A percentile compares a stretch with the other conserved stretches of the same genome.
phyloP scores from a whole-genome alignment of 495 filamentous ascomycete species.

The Penicillium longicatenatum region DNA sequence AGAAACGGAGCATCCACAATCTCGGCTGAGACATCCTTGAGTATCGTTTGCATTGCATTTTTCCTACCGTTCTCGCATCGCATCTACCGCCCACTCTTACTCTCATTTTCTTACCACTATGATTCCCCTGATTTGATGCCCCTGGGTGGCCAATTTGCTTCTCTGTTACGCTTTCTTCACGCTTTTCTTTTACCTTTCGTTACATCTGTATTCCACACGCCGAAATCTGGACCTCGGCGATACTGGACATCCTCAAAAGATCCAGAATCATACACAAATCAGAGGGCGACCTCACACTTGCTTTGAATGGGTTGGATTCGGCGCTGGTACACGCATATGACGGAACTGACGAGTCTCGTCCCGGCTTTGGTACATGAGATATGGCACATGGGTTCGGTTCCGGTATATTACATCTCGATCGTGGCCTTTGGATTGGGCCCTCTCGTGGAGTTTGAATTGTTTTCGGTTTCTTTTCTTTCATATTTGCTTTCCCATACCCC shows the following conservation, averaged over 20 bases:
- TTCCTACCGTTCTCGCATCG: slow-evolving; percentile 6
- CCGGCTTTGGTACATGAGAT: slow-evolving; percentile 13
- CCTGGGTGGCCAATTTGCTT: background rate
- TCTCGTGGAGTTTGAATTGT: slow-evolving; percentile 13
- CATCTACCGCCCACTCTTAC: background rate
- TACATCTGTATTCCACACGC: slow-evolving; percentile 9
- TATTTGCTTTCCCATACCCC: slow-evolving; percentile 8
- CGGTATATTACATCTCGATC: background rate
- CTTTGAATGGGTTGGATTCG: slow-evolving; percentile 21
- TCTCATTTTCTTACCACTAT: background rate
- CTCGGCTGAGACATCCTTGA: slow-evolving; percentile 27
- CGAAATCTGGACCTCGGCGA: slow-evolving; percentile 8
- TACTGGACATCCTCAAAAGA: slow-evolving; percentile 15
- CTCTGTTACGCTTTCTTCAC: slow-evolving; percentile 13
- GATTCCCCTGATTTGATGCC: background rate
- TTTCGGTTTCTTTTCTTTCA: slow-evolving; percentile 10
- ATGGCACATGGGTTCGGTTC: slow-evolving; percentile 14
- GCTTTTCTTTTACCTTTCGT: slow-evolving; percentile 14
- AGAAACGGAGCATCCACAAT: slow-evolving; percentile 59
- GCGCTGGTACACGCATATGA: slow-evolving; percentile 21
- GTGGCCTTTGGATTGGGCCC: slow-evolving; percentile 10
- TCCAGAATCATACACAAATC: slow-evolving; percentile 23
- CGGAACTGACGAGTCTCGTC: background rate
- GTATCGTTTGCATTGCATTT: slow-evolving; percentile 12
- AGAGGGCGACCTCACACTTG: slow-evolving; percentile 32